Evolutionary conservation across 1,139 yeast species (phyloP).

Genomic region (Kodamaea ohmeri): DNA sequence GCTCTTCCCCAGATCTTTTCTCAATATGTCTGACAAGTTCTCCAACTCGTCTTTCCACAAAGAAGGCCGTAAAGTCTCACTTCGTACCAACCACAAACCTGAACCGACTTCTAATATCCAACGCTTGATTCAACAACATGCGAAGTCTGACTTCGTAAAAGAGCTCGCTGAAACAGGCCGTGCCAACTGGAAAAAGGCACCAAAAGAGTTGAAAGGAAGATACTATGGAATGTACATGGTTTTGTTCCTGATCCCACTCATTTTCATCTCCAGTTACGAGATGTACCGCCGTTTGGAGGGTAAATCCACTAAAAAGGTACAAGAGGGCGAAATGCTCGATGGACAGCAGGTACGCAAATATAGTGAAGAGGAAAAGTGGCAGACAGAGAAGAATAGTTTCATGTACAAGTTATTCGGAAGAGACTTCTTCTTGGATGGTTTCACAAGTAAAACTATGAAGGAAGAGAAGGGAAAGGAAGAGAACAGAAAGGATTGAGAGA

Average conservation of each 20-base stretch:
- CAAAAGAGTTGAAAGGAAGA: conserved; percentile 36
- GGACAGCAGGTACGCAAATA: conserved; percentile 35
- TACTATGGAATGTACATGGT: conserved; percentile 42
- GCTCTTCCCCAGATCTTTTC: background rate
- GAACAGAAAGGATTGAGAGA: background rate
- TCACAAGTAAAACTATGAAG: conserved; percentile 43
- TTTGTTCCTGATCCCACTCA: conserved; percentile 39
- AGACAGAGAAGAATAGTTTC: conserved; percentile 36
- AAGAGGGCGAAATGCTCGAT: conserved; percentile 41
- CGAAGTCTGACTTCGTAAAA: conserved; percentile 30
- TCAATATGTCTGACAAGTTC: conserved; percentile 16
- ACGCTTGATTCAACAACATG: conserved; percentile 9
- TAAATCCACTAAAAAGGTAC: conserved; percentile 40
- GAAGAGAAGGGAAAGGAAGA: background rate
- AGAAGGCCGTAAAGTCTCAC: conserved; percentile 23
- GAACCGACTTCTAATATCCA: conserved; percentile 20
- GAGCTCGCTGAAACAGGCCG: conserved; percentile 40
- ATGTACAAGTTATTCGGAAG: conserved; percentile 42
- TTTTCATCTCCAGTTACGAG: conserved; percentile 36
- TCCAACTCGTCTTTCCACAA: conserved; percentile 32
- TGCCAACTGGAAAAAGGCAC: conserved; percentile 49
- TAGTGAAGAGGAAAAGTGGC: conserved; percentile 43
- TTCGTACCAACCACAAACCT: conserved; percentile 15
- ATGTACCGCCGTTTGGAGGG: conserved; percentile 41
- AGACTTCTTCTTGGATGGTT: conserved; percentile 47